These are phyloP conservation scores for Talaromyces atroroseus DNA, from an alignment of 2,329 filamentous ascomycete genomes.

Conservation along the genomic window DNA sequence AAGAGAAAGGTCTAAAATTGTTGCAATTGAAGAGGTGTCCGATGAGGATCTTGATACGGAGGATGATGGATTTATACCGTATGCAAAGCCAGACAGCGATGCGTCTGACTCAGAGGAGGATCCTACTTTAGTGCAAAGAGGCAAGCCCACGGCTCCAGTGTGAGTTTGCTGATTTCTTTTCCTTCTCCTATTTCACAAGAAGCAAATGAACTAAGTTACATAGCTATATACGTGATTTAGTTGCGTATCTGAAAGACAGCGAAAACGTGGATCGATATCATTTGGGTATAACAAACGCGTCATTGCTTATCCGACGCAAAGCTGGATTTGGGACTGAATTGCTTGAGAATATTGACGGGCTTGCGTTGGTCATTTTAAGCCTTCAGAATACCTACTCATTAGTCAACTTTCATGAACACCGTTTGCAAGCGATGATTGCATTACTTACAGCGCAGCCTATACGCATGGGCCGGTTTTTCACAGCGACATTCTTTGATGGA, in stretches of 20 bases:
- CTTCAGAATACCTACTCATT: slow-evolving; percentile 82
- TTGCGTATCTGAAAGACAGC: slow-evolving; percentile 69
- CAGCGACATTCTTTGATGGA: slow-evolving; percentile 79
- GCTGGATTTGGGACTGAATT: slow-evolving; percentile 84
- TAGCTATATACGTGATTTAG: slow-evolving; percentile 75
- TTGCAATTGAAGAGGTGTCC: slow-evolving; percentile 59
- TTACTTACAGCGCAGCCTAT: slow-evolving; percentile 70
- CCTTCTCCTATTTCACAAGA: background rate
- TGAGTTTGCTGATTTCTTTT: slow-evolving; percentile 27
- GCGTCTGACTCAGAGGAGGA: slow-evolving; percentile 90
- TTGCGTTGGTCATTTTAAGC: slow-evolving; percentile 70
- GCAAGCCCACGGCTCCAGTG: slow-evolving; percentile 79
- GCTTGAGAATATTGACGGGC: slow-evolving; percentile 72
- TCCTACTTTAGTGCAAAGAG: slow-evolving; percentile 73
- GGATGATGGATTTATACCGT: slow-evolving; percentile 66
- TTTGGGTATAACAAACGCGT: slow-evolving; percentile 70
- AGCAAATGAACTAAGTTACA: background rate
- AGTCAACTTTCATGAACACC: slow-evolving; percentile 67
- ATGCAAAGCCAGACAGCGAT: slow-evolving; percentile 82
- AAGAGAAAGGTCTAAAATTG: slow-evolving; percentile 36
- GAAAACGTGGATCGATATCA: slow-evolving; percentile 82
- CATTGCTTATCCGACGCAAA: slow-evolving; percentile 79
- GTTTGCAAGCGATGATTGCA: slow-evolving; percentile 75
- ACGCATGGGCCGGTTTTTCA: slow-evolving; percentile 77
- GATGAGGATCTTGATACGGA: slow-evolving; percentile 50